Base-by-base conservation (phyloP, 345 rosid genomes). In the Sonneratia alba region DNA sequence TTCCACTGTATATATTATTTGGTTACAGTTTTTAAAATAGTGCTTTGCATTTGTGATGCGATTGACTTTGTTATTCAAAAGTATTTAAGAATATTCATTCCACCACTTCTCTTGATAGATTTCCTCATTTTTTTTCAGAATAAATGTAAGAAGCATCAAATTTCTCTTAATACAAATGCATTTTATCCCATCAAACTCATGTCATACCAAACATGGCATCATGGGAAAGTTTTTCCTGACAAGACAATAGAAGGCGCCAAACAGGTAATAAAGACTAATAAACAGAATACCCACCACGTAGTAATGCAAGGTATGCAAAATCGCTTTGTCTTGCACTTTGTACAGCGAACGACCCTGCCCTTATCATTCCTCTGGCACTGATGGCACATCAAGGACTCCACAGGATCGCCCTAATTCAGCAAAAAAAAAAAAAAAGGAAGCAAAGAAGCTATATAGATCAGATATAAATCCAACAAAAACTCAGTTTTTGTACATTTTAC, bases 291-390 rank as follows among this genome's bases (percentile, higher is more conserved):
- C n/a, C 51, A 83, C 84, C 86, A 83, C 6, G 49, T 79, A 0
- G n/a, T 56, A 51, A 83, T 57, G 71, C 84, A 83, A 12, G 68
- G 78, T 65, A 40, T 11, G 66, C 84, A 83, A 61, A 59, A 81
- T 22, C 87, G 81, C 83, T 77, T 83, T 4, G 16, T 73, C 66
- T 71, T 69, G 62, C 87, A 83, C 9, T 61, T 57, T 51, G 47
- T 59, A 70, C 84, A 83, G 38, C 81, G 72, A 74, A 79, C 79
- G 45, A 83, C 81, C 11, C 69, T 43, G 21, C 81, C 81, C 71
- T 81, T 83, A 57, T 83, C 87, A 56, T 74, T 83, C 69, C 83
- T 71, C 74, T 83, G 75, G 81, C 86, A 83, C 68, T 83, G 86
- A 75, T 83, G 84, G 68, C 86, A 83, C 81, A 73, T 82, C 5